phyloP scores from a whole-genome alignment of 441 rosid species.

The Eruca vesicaria region DNA sequence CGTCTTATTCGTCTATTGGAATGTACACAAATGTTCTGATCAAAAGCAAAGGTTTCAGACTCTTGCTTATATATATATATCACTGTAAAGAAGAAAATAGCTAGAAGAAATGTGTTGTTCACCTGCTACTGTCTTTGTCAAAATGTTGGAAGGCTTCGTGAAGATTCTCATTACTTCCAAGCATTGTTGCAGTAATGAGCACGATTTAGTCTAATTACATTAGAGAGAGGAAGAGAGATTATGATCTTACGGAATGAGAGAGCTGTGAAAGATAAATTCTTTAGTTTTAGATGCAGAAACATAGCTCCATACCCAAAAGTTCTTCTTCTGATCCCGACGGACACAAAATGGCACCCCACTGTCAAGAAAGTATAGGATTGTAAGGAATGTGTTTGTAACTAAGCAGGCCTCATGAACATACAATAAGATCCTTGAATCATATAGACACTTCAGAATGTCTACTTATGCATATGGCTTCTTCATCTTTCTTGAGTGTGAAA shows the following conservation, averaged over 20 bases:
- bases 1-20: no score
- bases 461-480: constrained; percentile 83
- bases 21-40: no score
- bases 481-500: constrained; percentile 71
- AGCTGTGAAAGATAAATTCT: neutral
- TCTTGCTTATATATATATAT: no score
- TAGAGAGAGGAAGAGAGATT: neutral
- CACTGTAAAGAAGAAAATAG: no score
- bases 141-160: no score
- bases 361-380: neutral
- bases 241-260: neutral
- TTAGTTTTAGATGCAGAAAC: constrained; percentile 7
- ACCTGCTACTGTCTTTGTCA: no score
- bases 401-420: neutral
- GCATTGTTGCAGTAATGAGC: no score
- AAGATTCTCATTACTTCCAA: no score
- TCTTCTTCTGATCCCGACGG: constrained; percentile 75
- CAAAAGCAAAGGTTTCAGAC: no score
- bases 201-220: no score
- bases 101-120: no score
- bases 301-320: constrained; percentile 83
- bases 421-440: neutral
- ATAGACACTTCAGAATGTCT: neutral
- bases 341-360: constrained; percentile 75
- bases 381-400: neutral